Evolutionary conservation across 2,329 filamentous ascomycete genomes (phyloP).

Genomic region (Penicillium sp.): DNA sequence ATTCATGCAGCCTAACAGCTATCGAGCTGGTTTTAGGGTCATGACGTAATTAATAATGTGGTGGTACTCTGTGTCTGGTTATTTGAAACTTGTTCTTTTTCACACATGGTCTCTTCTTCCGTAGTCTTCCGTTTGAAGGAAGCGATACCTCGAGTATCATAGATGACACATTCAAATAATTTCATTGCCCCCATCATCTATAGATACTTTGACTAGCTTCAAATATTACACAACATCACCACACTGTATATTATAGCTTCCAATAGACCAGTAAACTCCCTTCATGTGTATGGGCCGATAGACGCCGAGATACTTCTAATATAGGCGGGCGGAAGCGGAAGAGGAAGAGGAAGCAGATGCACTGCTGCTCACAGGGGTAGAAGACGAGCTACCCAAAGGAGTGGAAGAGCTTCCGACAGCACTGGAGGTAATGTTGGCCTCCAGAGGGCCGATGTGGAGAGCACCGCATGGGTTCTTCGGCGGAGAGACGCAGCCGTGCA

Average conservation of each 20-base stretch:
- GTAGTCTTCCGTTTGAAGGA: neutral
- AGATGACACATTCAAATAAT: neutral
- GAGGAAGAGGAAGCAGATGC: neutral
- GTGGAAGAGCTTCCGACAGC: slow-evolving; percentile 1
- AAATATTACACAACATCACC: neutral
- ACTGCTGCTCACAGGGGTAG: neutral
- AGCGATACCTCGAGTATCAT: neutral
- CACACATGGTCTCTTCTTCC: too few relatives aligned
- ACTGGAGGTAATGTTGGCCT: slow-evolving; percentile 17
- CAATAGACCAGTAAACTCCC: neutral
- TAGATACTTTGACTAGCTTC: neutral
- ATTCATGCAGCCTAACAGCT: too few relatives aligned
- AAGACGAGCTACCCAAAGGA: neutral
- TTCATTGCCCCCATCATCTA: neutral
- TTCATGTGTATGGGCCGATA: neutral
- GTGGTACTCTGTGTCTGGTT: too few relatives aligned
- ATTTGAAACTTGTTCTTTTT: too few relatives aligned
- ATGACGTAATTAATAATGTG: neutral
- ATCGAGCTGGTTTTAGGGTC: neutral
- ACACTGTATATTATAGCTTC: neutral
- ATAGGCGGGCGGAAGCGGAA: neutral
- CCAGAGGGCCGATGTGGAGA: slow-evolving; percentile 22
- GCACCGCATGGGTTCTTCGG: slow-evolving; percentile 21
- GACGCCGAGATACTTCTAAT: neutral
- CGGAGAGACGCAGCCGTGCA: slow-evolving; percentile 21